Evolutionary conservation across 495 filamentous ascomycete species (phyloP).

Genomic region (Hyaloscypha bicolor): DNA sequence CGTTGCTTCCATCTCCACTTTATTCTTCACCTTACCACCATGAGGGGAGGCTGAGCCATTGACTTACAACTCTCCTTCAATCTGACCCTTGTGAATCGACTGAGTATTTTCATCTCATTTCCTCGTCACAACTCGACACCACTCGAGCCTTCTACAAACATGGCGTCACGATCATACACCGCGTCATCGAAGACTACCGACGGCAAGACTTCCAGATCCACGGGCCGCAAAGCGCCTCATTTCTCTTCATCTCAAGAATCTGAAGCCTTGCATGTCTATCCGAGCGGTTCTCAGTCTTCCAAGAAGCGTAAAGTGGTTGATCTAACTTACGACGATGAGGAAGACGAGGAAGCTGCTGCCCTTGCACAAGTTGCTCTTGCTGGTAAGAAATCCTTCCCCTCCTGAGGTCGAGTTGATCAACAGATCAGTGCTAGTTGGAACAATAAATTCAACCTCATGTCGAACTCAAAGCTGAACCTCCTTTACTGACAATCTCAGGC

Average conservation of each 20-base stretch:
- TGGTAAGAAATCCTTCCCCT: background rate
- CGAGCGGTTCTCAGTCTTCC: background rate
- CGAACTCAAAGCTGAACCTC: background rate
- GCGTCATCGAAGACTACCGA: background rate
- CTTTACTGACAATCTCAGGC: background rate
- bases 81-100: background rate
- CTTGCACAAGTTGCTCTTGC: constrained; percentile 9
- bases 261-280: background rate
- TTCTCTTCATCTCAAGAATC: background rate
- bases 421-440: background rate
- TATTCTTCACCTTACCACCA: background rate
- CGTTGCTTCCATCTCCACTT: too few relatives aligned
- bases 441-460: background rate
- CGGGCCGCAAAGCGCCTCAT: background rate
- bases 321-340: constrained; percentile 2
- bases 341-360: constrained; percentile 5
- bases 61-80: background rate
- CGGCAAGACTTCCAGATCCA: background rate
- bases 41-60: background rate
- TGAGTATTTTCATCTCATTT: background rate
- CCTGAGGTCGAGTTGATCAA: background rate
- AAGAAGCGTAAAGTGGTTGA: constrained; percentile 24
- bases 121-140: background rate
- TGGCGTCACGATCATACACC: background rate
- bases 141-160: background rate